Base-by-base conservation (phyloP, 2,329 filamentous ascomycete species). In the Ophiostoma perfectum region DNA sequence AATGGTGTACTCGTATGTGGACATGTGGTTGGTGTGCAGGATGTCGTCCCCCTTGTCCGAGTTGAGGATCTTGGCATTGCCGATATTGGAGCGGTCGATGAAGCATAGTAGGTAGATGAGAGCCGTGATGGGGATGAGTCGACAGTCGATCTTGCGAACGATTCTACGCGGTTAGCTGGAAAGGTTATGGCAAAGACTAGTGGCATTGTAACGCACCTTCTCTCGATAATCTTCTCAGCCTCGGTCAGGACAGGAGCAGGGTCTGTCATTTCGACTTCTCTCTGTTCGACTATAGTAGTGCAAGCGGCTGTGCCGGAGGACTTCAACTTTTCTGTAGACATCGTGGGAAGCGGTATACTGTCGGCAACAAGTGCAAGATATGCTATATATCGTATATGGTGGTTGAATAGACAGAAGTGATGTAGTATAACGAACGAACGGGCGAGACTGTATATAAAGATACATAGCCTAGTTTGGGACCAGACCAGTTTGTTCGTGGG, bases 51-150 rank as follows among this genome's bases (percentile, higher is more conserved):
- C 76, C 0, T 83, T 83, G 11, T 84, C 80, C 27, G 82, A 78
- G 74, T 91, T 90, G 70, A 90, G 80, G 39, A 90, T 85, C 76
- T 86, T 87, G 58, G 88, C 87, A 75, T 89, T 55, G 6, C 49
- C 49, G 27, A 55, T 55, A 18, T 55, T 55, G 49, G 49, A 55
- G 7, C 49, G 49, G n/a, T 55, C 49, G 11, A 55, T 55, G 5
- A 9, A 55, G 49, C 49, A 55, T n/a, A 55, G 49, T n/a, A 55
- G 7, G 49, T 55, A 55, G 49, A 27, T 8, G 49, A 55, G 7
- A 11, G 27, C 12, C 7, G n/a, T 4, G 49, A 27, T 9, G 1
- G 49, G 49, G n/a, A 55, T 6, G 6, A 55, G 8, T 4, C 27
- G 49, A 5, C 3, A 11, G 49, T 55, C 49, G 49, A 55, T 55